Evolutionary conservation across 2,329 filamentous ascomycete genomes (phyloP).

Genomic region (Fusarium sp.): DNA sequence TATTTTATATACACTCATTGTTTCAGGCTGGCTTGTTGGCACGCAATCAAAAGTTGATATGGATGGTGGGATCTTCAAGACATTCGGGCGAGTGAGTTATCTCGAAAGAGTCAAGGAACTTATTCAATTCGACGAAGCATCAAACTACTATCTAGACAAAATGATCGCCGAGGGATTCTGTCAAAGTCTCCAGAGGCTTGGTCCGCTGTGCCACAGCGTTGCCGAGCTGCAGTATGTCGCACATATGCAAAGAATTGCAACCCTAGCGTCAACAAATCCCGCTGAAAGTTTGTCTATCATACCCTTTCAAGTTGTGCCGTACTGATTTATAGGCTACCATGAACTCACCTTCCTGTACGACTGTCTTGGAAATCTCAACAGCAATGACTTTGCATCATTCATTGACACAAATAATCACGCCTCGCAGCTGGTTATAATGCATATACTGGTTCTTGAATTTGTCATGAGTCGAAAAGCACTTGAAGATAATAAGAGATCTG

Average conservation of each 20-base stretch:
- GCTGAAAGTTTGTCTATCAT: slow-evolving; percentile 46
- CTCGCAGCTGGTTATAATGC: slow-evolving; percentile 55
- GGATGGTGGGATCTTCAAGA: slow-evolving; percentile 44
- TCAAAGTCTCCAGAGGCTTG: slow-evolving; percentile 48
- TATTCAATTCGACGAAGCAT: slow-evolving; percentile 20
- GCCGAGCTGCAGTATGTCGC: slow-evolving; percentile 51
- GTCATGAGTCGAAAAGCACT: slow-evolving; percentile 47
- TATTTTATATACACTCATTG: neutral
- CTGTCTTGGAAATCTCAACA: slow-evolving; percentile 45
- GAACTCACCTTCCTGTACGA: slow-evolving; percentile 50
- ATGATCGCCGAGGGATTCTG: slow-evolving; percentile 48
- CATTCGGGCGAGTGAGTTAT: slow-evolving; percentile 48
- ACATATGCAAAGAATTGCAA: slow-evolving; percentile 50
- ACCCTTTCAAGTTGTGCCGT: accelerated
- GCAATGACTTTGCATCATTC: slow-evolving; percentile 53
- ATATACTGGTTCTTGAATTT: slow-evolving; percentile 54
- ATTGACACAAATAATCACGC: slow-evolving; percentile 49
- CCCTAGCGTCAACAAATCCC: slow-evolving; percentile 43
- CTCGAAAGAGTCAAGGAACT: slow-evolving; percentile 46
- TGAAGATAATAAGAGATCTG: slow-evolving; percentile 12
- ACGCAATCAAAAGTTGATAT: slow-evolving; percentile 35
- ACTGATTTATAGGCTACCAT: slow-evolving; percentile 44
- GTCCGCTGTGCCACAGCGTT: slow-evolving; percentile 50
- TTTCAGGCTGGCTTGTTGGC: slow-evolving; percentile 48
- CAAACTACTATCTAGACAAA: slow-evolving; percentile 31